Base-by-base conservation (phyloP, 2,329 filamentous ascomycete species). In the Fusarium napiforme region DNA sequence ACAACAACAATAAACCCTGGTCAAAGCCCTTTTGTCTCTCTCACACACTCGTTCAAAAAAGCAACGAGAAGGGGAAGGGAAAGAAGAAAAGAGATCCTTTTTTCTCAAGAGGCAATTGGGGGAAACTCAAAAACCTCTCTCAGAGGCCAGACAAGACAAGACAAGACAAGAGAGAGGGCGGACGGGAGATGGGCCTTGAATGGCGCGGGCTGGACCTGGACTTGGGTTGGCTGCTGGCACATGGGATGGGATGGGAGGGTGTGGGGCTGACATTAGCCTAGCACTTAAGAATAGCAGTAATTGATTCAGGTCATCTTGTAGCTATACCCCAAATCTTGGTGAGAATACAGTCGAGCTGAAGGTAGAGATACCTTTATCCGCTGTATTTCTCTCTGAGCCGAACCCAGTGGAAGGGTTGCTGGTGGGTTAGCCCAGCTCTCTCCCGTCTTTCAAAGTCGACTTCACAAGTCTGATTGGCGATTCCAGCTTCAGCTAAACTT, bases 201-300 rank as follows among this genome's bases (percentile, higher is more conserved):
- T 62, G 56, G 61, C 65, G 64, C 37, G 53, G 67, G 47, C 52
- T 60, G 30, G 42, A 47, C 46, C 32, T 64, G 36, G 46, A 53
- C 46, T 52, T 56, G 50, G 63, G 52, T 43, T 72, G 69, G 23
- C 23, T 23, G 23, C 23, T 23, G 23, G 64, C 56, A 73, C 69
- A 71, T 67, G 45, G 36, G 34, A 36, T 9, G 16, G 71, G 34
- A 36, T 9, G 36, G 55, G 59, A 67, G 55, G 59, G 71, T 73
- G 71, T 73, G 71, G 71, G 55, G 59, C 71, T 30, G 30, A n/a
- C 21, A 43, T 58, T 47, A 50, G 57, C 36, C 59, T 60, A 69
- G 64, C 70, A 72, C 64, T 64, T 69, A 64, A 69, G 66, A 64
- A 69, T 69, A 59, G 40, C 66, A 70, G 39, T 57, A 36, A 59